Evolutionary conservation across 2,329 filamentous ascomycete genomes (phyloP), one percentile per base, ranked within the genome.

Genomic region (Cephalotrichum gorgonifer): DNA sequence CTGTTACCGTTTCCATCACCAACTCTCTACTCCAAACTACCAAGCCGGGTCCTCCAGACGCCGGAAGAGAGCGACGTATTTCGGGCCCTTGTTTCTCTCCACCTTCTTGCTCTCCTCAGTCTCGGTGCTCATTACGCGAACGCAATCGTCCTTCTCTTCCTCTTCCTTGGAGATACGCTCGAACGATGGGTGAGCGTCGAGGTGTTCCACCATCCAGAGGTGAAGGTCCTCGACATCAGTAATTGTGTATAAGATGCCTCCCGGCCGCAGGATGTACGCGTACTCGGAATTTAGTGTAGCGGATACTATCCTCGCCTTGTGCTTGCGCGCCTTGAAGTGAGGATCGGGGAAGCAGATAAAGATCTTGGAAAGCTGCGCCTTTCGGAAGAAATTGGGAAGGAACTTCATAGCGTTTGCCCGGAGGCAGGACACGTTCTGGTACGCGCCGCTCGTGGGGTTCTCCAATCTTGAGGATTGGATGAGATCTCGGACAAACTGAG

Each of bases 71-170:
- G 89, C 91, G 44, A 97, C 85, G 67, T 86, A 95, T 68, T 97
- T 98, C 61, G 81, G 79, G 0, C 93, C 93, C 39, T 86, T 81
- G 67, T 97, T 95, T 62, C 93, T 79, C 57, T 83, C 80, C 14
- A 98, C 93, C 71, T 98, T 98, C 73, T 95, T 96, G 30, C 90
- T 88, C 70, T 98, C 94, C 65, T 98, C 93, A 3, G 94, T 98
- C 69, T 93, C 89, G 31, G 75, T 77, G 60, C 70, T 75, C 87
- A 93, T 94, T 48, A 86, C 73, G 50, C 68, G 68, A 6, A 91
- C 85, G 61, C 85, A 88, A 54, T 79, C 74, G 62, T 91, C 85
- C 27, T 68, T 71, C 51, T 83, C 79, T 56, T 80, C 74, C 53
- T 88, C 85, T 53, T 80, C 78, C 52, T 82, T 78, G 0, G 74